These are phyloP conservation scores for Bacidia rubella DNA, from an alignment of 495 filamentous ascomycete genomes.

Conservation along the genomic window DNA sequence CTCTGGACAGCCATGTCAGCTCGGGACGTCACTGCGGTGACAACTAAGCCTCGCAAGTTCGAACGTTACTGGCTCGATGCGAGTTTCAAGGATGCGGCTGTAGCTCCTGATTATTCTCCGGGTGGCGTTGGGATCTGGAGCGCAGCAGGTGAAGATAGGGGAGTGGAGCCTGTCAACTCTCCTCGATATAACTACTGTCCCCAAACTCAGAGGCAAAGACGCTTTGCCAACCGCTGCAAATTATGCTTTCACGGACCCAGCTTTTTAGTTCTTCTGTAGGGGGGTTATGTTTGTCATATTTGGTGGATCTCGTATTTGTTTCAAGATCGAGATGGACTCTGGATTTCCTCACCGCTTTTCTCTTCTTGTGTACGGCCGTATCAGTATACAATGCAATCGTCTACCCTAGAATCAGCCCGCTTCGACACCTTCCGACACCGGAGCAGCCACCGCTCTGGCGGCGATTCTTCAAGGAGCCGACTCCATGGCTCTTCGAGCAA, in stretches of 20 bases:
- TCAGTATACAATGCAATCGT: conserved; percentile 40
- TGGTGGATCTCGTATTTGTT: not conserved
- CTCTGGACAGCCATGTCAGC: too few species aligned
- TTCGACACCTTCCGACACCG: conserved; percentile 46
- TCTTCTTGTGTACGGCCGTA: conserved; percentile 18
- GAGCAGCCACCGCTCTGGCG: conserved; percentile 23
- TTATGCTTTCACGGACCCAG: not conserved
- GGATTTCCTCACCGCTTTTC: not conserved
- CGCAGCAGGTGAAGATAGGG: too few species aligned
- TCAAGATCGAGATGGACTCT: not conserved
- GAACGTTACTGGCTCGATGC: too few species aligned
- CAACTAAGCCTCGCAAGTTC: too few species aligned
- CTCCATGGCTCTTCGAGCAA: conserved; percentile 7
- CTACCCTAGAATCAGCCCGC: conserved; percentile 56
- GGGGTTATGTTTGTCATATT: not conserved
- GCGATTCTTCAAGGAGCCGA: not conserved
- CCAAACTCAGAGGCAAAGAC: too few species aligned
- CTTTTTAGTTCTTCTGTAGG: not conserved
- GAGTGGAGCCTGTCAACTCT: too few species aligned
- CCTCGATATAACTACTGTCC: too few species aligned
- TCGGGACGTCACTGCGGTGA: too few species aligned
- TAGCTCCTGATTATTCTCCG: too few species aligned
- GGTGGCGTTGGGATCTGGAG: too few species aligned
- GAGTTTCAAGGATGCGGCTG: too few species aligned
- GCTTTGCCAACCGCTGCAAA: too few species aligned